Evolutionary conservation across 371 early-diverging fungal species (phyloP).

Genomic region (Mucor indicus): DNA sequence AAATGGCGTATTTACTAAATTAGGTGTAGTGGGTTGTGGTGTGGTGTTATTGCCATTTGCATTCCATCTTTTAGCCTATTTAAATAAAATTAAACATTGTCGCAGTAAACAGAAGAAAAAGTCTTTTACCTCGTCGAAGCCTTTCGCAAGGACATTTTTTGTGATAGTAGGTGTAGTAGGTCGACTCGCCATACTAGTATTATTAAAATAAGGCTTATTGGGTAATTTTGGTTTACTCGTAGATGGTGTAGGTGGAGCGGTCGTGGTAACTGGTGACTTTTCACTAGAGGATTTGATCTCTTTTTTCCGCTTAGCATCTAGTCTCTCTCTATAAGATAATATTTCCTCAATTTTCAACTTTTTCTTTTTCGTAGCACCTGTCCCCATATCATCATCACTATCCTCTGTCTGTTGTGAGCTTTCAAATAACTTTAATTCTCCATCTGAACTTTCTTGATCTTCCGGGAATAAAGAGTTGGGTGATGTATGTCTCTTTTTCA

Average conservation of each 20-base stretch:
- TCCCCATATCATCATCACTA: constrained; percentile 27
- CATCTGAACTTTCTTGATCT: not conserved
- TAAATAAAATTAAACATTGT: no score
- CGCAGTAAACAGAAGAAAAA: no score
- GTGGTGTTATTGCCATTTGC: not conserved
- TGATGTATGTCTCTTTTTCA: not conserved
- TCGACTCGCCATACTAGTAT: not conserved
- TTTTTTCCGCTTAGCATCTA: constrained; percentile 19
- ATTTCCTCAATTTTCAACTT: no score
- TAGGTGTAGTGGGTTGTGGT: constrained; percentile 15
- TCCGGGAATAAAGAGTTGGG: not conserved
- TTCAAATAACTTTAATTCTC: not conserved
- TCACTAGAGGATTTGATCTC: constrained; percentile 2
- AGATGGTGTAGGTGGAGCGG: constrained; percentile 3
- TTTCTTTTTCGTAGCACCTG: not conserved
- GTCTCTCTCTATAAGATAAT: constrained; percentile 16
- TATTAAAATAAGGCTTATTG: constrained; percentile 10
- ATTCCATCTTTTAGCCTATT: no score
- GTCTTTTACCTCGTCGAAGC: no score
- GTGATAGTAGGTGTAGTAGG: not conserved
- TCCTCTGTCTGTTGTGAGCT: not conserved
- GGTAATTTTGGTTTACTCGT: constrained; percentile 13
- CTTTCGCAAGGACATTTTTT: no score
- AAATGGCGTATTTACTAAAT: constrained; percentile 4
- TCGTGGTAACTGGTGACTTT: not conserved